Evolutionary conservation across 257 asterid species (phyloP).

Genomic region (Capsicum baccatum): DNA sequence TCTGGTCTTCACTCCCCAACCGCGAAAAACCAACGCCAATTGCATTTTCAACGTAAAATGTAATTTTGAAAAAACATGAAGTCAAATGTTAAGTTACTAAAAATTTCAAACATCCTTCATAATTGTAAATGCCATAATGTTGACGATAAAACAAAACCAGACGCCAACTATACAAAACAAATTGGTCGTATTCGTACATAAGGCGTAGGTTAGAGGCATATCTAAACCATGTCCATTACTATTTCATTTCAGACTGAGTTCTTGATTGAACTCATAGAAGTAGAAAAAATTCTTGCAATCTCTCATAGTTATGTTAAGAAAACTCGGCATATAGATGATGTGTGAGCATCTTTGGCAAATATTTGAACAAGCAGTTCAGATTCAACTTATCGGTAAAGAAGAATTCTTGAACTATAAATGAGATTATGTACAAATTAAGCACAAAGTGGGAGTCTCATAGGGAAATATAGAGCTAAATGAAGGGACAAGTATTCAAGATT

Average conservation of each 20-base stretch:
- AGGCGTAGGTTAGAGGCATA: neutral
- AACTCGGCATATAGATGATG: neutral
- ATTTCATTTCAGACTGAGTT: neutral
- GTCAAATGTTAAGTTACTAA: neutral
- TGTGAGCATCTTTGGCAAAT: neutral
- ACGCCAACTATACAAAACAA: neutral
- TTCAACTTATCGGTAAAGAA: neutral
- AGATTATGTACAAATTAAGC: neutral
- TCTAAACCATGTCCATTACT: neutral
- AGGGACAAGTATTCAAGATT: neutral
- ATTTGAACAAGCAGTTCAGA: neutral
- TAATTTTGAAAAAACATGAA: constrained; percentile 24
- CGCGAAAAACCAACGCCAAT: constrained; percentile 86
- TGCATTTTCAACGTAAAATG: constrained; percentile 75
- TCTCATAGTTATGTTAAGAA: neutral
- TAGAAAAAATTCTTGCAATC: neutral
- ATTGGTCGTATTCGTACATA: neutral
- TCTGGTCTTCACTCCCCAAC: constrained; percentile 87
- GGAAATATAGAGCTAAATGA: neutral
- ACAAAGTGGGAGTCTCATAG: neutral
- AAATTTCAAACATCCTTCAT: neutral
- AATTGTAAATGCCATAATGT: no score
- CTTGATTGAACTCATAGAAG: neutral
- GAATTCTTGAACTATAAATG: neutral
- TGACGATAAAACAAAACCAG: neutral